Percentiles rank a stretch among this genome's conserved stretches.
These are phyloP conservation scores for Antitrichia curtipendula DNA, from an alignment of 225 moss, liverwort and hornwort genomes.

Conservation along the genomic window DNA sequence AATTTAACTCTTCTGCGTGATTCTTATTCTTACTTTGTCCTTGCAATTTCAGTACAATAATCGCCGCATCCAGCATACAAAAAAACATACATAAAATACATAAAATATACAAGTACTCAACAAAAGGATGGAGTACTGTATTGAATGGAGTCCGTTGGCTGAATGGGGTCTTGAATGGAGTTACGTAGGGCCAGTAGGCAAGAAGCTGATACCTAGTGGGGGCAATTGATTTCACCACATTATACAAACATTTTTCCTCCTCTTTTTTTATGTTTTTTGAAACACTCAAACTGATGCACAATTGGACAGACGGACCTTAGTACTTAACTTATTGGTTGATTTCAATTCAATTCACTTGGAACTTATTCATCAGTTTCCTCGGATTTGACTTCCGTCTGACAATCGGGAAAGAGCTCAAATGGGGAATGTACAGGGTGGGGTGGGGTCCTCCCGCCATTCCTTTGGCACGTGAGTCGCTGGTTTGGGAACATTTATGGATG, in stretches of 20 bases:
- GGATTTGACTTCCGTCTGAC: neutral
- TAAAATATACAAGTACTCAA: no score
- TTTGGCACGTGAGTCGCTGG: constrained; percentile 4
- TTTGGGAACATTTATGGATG: neutral
- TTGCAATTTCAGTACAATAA: no score
- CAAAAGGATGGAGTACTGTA: no score
- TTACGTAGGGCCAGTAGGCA: neutral
- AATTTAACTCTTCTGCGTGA: no score
- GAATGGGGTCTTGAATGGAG: neutral
- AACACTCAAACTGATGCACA: neutral
- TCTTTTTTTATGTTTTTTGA: no score
- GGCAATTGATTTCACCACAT: neutral
- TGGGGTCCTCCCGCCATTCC: neutral
- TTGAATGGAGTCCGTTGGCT: neutral
- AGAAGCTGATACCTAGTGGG: no score
- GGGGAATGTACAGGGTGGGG: neutral
- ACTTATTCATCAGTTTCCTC: neutral
- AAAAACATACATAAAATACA: no score
- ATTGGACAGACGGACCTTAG: no score
- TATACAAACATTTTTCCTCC: neutral
- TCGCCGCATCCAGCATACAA: no score
- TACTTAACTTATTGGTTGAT: neutral
- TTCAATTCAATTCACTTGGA: no score
- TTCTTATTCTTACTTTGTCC: no score
- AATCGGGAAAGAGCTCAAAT: neutral